These are phyloP conservation scores for Entomortierella chlamydospora DNA, from an alignment of 192 early-diverging fungal species.

Conservation along the genomic window DNA sequence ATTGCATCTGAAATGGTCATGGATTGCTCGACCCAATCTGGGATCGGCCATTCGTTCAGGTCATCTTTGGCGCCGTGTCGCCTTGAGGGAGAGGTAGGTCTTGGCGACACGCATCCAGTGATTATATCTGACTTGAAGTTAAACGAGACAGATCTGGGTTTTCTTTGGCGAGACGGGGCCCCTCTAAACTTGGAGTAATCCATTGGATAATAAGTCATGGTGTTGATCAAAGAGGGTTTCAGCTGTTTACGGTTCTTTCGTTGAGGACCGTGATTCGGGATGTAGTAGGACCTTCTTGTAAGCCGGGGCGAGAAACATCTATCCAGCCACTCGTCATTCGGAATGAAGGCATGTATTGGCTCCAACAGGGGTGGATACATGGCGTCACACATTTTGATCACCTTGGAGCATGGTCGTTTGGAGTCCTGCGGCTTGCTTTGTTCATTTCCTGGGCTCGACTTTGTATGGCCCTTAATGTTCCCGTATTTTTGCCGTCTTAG, in stretches of 20 bases:
- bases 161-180: too few species aligned
- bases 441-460: background rate
- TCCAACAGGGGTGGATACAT: background rate
- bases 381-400: slow-evolving; percentile 3
- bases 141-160: too few species aligned
- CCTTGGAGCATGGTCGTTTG: slow-evolving; percentile 1
- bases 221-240: background rate
- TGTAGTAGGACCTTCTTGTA: background rate
- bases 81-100: too few species aligned
- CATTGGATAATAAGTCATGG: background rate
- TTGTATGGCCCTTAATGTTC: background rate
- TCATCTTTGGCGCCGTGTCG: background rate
- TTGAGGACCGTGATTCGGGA: background rate
- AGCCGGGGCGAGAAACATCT: slow-evolving; percentile 1
- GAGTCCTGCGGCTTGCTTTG: background rate
- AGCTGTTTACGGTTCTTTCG: background rate
- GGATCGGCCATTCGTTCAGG: background rate
- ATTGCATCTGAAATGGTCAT: background rate
- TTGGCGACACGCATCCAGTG: background rate
- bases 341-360: slow-evolving; percentile 4
- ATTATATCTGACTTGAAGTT: background rate
- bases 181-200: slow-evolving; percentile 3
- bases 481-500: background rate
- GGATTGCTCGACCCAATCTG: background rate
- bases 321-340: slow-evolving; percentile 23